These are phyloP conservation scores for Ogataea wickerhamii DNA, from an alignment of 805 yeast genomes.

Conservation along the genomic window DNA sequence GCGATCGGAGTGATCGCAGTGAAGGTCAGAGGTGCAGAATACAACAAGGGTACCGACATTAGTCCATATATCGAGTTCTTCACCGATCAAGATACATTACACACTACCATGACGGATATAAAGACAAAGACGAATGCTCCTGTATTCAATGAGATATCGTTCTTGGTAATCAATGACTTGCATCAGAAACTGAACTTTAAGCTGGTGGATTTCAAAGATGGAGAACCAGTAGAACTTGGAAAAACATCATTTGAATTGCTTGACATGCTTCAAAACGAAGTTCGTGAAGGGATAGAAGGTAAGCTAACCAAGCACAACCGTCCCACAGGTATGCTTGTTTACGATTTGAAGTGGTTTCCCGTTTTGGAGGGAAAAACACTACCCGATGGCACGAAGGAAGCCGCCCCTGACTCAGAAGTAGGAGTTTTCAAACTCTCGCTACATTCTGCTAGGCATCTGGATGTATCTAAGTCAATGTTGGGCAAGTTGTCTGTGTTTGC, in stretches of 20 bases:
- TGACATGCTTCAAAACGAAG: conserved; percentile 56
- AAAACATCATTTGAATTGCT: conserved; percentile 51
- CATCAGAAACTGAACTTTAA: conserved; percentile 55
- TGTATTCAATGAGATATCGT: conserved; percentile 62
- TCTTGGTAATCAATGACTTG: conserved; percentile 53
- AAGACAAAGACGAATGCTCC: conserved; percentile 57
- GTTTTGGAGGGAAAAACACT: conserved; percentile 41
- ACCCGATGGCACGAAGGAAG: conserved; percentile 48
- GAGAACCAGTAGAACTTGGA: conserved; percentile 52
- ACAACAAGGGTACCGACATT: conserved; percentile 40
- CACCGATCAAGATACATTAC: conserved; percentile 35
- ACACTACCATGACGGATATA: conserved; percentile 45
- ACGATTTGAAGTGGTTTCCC: conserved; percentile 53
- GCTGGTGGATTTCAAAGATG: conserved; percentile 53
- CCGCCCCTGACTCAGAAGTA: conserved; percentile 57
- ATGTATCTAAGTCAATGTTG: conserved; percentile 45
- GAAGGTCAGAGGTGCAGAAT: conserved; percentile 51
- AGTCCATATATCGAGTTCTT: conserved; percentile 44
- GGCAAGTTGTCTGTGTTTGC: conserved; percentile 65
- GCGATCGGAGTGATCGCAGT: conserved; percentile 69
- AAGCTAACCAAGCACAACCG: conserved; percentile 48
- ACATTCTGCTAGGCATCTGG: conserved; percentile 58
- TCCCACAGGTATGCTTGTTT: conserved; percentile 55
- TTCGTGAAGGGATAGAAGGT: conserved; percentile 40
- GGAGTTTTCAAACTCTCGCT: conserved; percentile 68